Percentiles rank a stretch among this genome's conserved stretches.
These are phyloP conservation scores for Acacia concinna DNA, from an alignment of 331 rosid genomes.

Conservation along the genomic window DNA sequence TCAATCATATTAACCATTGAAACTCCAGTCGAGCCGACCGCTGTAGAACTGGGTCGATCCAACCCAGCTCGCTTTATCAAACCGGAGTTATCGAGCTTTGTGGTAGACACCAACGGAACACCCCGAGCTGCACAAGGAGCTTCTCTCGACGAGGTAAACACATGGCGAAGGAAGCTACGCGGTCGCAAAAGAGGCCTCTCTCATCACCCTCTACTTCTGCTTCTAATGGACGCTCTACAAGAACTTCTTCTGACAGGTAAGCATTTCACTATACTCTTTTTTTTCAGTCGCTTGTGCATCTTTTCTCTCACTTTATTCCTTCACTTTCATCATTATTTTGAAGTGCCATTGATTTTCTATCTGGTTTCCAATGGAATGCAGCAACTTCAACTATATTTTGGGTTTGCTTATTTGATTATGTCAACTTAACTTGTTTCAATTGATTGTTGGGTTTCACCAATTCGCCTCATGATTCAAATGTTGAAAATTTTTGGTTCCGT, in stretches of 20 bases:
- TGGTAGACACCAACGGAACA: background rate
- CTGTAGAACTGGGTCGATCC: background rate
- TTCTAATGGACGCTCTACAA: slow-evolving; percentile 27
- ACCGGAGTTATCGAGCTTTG: background rate
- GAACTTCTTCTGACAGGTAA: slow-evolving; percentile 38
- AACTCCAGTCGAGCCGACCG: background rate
- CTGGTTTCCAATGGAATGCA: slow-evolving; percentile 25
- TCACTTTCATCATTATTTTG: background rate
- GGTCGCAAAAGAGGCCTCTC: slow-evolving; percentile 34
- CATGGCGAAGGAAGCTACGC: slow-evolving; percentile 59
- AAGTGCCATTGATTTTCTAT: slow-evolving; percentile 11
- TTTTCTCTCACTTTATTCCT: background rate
- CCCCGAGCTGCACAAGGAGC: background rate
- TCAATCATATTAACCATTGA: background rate
- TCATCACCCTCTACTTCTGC: slow-evolving; percentile 27
- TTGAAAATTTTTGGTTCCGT: background rate
- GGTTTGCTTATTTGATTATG: background rate
- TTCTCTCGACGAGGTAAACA: background rate
- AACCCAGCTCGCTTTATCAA: background rate
- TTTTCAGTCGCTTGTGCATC: background rate
- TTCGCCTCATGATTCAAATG: background rate
- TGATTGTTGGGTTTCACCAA: slow-evolving; percentile 13
- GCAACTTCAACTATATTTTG: background rate
- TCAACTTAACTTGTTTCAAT: slow-evolving; percentile 7
- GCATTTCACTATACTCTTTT: background rate